A percentile compares a stretch with the other conserved stretches of the same genome.
Conservation (phyloP, 768 basidiomycete species). For the Auricularia sp. region DNA sequence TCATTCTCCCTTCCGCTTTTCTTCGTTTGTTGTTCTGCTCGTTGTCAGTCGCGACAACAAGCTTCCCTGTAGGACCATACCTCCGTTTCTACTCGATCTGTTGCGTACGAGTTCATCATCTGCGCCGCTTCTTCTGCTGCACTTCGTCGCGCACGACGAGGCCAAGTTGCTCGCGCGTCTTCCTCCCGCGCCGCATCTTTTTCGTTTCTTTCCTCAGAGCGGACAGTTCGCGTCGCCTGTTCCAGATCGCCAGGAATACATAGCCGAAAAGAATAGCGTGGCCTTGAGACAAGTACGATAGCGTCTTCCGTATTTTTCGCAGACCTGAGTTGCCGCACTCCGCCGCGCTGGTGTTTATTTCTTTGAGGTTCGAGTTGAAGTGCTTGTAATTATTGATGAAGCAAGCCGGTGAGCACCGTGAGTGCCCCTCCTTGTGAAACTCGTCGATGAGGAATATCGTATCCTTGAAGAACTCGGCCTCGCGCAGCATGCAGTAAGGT, state of each 20-base stretch:
- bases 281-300: conserved; percentile 22
- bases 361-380: conserved; percentile 16
- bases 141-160: too few relatives aligned
- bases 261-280: conserved; percentile 18
- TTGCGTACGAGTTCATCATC: too few relatives aligned
- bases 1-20: too few relatives aligned
- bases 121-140: too few relatives aligned
- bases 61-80: too few relatives aligned
- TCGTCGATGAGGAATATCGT: conserved; percentile 26
- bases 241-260: conserved; percentile 7
- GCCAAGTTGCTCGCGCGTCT: too few relatives aligned
- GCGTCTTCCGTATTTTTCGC: conserved; percentile 18
- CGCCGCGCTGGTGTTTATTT: conserved; percentile 26
- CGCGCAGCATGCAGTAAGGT: conserved; percentile 22
- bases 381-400: conserved; percentile 22
- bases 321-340: conserved; percentile 26
- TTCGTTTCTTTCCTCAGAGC: too few relatives aligned
- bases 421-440: conserved; percentile 25
- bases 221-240: too few relatives aligned
- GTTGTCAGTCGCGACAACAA: too few relatives aligned
- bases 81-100: too few relatives aligned
- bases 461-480: conserved; percentile 21
- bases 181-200: too few relatives aligned
- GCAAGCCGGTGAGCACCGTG: conserved; percentile 19
- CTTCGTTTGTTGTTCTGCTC: too few relatives aligned